Conservation (phyloP, 371 early-diverging fungal genomes). For the Actinomortierella wolfii region DNA sequence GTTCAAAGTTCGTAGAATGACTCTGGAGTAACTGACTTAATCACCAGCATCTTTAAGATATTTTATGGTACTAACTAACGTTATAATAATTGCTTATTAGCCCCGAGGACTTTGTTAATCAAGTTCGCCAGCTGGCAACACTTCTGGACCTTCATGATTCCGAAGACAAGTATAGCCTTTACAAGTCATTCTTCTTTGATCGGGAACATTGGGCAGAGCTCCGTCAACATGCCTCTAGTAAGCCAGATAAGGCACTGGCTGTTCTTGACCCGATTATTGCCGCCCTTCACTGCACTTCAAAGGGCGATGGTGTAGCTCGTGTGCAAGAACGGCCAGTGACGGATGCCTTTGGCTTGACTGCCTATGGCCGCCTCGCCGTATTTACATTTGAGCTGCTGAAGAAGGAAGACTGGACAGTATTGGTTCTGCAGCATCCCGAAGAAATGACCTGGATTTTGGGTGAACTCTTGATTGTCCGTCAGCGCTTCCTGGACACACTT, state of each 20-base stretch:
- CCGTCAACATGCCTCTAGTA: conserved; percentile 20
- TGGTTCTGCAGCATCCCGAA: conserved; percentile 42
- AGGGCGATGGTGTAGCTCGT: no score
- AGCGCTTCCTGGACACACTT: conserved; percentile 38
- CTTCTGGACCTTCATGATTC: conserved; percentile 26
- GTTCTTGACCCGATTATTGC: conserved; percentile 42
- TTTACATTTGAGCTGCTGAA: conserved; percentile 52
- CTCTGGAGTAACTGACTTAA: background rate
- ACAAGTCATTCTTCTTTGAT: conserved; percentile 39
- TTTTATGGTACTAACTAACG: no score
- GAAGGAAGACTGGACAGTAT: conserved; percentile 26
- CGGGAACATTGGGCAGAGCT: conserved; percentile 37
- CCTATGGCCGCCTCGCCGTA: conserved; percentile 56
- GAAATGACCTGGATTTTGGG: conserved; percentile 49
- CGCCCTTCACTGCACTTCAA: conserved; percentile 20
- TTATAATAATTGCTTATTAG: conserved; percentile 10
- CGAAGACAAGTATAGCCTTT: conserved; percentile 20
- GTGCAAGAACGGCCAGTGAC: conserved; percentile 23
- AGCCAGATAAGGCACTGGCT: conserved; percentile 29
- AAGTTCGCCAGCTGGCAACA: conserved; percentile 29
- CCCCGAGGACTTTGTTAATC: conserved; percentile 46
- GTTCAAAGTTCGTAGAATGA: background rate
- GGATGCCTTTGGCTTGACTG: conserved; percentile 60
- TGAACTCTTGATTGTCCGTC: conserved; percentile 48
- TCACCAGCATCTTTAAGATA: background rate